Evolutionary conservation across 2,329 filamentous ascomycete genomes (phyloP).

Genomic region (Tolypocladium tropicale): DNA sequence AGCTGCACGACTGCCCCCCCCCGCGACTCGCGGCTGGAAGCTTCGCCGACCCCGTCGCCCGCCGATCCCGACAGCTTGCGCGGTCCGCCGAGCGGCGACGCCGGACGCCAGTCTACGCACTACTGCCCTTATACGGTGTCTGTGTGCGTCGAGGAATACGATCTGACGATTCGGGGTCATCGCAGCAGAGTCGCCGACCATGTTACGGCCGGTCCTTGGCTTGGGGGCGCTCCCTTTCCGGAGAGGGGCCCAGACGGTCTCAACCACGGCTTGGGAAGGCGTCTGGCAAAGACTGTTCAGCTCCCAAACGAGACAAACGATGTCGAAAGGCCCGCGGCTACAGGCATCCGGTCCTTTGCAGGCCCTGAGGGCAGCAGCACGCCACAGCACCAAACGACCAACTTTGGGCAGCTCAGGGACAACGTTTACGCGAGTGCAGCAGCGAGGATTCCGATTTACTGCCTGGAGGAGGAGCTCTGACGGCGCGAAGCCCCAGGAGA

Average conservation of each 20-base stretch:
- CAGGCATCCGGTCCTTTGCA: background rate
- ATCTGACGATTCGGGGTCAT: background rate
- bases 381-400: conserved; percentile 3
- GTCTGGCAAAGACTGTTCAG: conserved; percentile 17
- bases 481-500: conserved; percentile 12
- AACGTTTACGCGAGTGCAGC: conserved; percentile 12
- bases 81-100: background rate
- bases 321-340: conserved; percentile 1
- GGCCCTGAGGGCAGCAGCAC: background rate
- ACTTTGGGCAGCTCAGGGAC: conserved; percentile 6
- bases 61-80: background rate
- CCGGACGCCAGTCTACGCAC: background rate
- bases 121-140: background rate
- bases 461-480: conserved; percentile 18
- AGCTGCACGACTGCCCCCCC: background rate
- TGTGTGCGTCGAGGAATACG: background rate
- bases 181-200: conserved; percentile 1
- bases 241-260: conserved; percentile 7
- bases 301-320: conserved; percentile 12
- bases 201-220: conserved; percentile 17
- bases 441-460: conserved; percentile 21
- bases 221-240: conserved; percentile 11
- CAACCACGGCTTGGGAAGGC: conserved; percentile 14
- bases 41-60: conserved; percentile 3
- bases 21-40: background rate